A percentile compares a stretch with the other conserved stretches of the same genome.
phyloP scores from a whole-genome alignment of 2,329 filamentous ascomycete genomes.

The Xylariales sp. region DNA sequence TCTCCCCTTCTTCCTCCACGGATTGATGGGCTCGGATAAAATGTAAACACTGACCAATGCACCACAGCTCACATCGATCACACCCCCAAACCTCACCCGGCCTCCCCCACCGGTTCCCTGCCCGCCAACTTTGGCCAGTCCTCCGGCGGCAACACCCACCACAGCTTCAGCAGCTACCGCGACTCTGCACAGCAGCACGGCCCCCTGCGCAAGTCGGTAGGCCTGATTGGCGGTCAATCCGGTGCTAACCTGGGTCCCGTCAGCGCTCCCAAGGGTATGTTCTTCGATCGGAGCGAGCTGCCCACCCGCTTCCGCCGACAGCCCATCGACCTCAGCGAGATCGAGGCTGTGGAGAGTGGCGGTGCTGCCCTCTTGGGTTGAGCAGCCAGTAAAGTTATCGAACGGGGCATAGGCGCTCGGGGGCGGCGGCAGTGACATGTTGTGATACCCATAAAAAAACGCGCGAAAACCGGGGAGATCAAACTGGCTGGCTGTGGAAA shows the following conservation, averaged over 20 bases:
- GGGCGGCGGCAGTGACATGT: too few relatives aligned
- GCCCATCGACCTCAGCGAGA: slow-evolving; percentile 75
- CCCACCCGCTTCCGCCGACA: slow-evolving; percentile 76
- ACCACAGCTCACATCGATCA: slow-evolving; percentile 64
- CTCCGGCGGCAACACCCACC: slow-evolving; percentile 37
- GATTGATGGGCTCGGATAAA: not conserved
- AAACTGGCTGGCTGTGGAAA: too few relatives aligned
- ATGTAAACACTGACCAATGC: slow-evolving; percentile 6
- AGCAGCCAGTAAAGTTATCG: too few relatives aligned
- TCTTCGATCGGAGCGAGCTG: slow-evolving; percentile 86
- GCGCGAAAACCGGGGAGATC: too few relatives aligned
- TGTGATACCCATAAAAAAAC: too few relatives aligned
- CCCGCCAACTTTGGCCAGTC: slow-evolving; percentile 46
- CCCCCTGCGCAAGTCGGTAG: slow-evolving; percentile 59
- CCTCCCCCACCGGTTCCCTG: slow-evolving; percentile 61
- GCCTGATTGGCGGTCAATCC: slow-evolving; percentile 52
- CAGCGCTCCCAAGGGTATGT: slow-evolving; percentile 65
- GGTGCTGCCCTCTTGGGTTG: slow-evolving; percentile 62
- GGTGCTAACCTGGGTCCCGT: slow-evolving; percentile 72
- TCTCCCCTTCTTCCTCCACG: not conserved
- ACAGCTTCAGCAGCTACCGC: slow-evolving; percentile 72
- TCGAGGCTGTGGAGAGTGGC: slow-evolving; percentile 92
- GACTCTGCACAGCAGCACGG: slow-evolving; percentile 76
- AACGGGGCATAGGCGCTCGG: too few relatives aligned
- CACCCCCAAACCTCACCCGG: slow-evolving; percentile 68